These are phyloP conservation scores for Penicillium pulvis DNA, from an alignment of 495 filamentous ascomycete species.

Conservation along the genomic window DNA sequence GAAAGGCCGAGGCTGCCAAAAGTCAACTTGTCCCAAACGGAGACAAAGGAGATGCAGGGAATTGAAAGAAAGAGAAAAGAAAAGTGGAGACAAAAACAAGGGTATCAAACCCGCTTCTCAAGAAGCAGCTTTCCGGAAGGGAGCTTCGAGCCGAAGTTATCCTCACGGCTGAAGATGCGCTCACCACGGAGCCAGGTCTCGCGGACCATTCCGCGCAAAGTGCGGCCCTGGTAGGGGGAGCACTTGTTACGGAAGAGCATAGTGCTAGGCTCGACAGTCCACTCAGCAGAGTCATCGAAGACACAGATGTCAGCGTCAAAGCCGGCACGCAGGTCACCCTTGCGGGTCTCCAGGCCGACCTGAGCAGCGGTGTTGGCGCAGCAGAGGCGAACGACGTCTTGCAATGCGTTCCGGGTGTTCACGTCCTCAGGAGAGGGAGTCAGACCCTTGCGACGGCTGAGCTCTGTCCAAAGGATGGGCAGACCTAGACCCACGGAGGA, in stretches of 20 bases:
- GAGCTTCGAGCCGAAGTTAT: slow-evolving; percentile 61
- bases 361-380: slow-evolving; percentile 85
- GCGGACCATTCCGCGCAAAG: slow-evolving; percentile 74
- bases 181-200: slow-evolving; percentile 89
- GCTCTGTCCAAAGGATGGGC: slow-evolving; percentile 86
- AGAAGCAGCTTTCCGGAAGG: slow-evolving; percentile 64
- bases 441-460: slow-evolving; percentile 56
- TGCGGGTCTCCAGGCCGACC: slow-evolving; percentile 79
- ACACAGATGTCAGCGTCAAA: slow-evolving; percentile 92
- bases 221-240: slow-evolving; percentile 86
- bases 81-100: slow-evolving; percentile 8
- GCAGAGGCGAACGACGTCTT: slow-evolving; percentile 84
- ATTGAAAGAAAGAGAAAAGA: slow-evolving; percentile 13
- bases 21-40: slow-evolving; percentile 19
- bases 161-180: slow-evolving; percentile 67
- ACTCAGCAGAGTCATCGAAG: slow-evolving; percentile 82
- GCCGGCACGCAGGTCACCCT: slow-evolving; percentile 81
- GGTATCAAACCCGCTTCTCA: slow-evolving; percentile 52
- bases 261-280: slow-evolving; percentile 62
- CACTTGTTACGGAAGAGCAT: slow-evolving; percentile 98
- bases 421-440: slow-evolving; percentile 41
- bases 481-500: slow-evolving; percentile 91
- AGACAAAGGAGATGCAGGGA: slow-evolving; percentile 21
- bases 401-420: slow-evolving; percentile 50
- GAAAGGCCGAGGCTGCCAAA: slow-evolving; percentile 14